phyloP scores from a whole-genome alignment of 192 early-diverging fungal species.

The Coemansia nantahalensis region DNA sequence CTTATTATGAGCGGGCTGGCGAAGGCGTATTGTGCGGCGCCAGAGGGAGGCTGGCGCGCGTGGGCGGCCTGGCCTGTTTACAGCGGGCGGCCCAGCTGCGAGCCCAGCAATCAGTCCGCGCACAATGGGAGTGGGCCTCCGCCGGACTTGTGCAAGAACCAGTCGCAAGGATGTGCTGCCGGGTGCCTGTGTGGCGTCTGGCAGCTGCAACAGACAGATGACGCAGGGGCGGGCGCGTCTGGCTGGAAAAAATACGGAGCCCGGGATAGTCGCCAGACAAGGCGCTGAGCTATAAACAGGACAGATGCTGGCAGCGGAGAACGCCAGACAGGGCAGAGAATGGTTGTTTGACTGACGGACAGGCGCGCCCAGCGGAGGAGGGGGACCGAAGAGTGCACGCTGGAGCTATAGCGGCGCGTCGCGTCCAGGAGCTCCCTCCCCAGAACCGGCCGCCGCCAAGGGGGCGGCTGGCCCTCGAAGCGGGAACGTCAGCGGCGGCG shows the following conservation, averaged over 20 bases:
- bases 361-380: background rate
- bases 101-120: background rate
- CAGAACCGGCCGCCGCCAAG: background rate
- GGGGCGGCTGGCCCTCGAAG: background rate
- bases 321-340: slow-evolving; percentile 12
- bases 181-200: background rate
- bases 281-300: slow-evolving; percentile 7
- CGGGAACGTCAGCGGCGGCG: too few relatives aligned
- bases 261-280: too few relatives aligned
- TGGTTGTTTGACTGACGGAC: slow-evolving; percentile 13
- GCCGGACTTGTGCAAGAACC: slow-evolving; percentile 4
- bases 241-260: too few relatives aligned
- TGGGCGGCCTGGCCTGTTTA: slow-evolving; percentile 1
- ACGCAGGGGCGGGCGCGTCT: too few relatives aligned
- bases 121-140: slow-evolving; percentile 9
- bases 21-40: background rate
- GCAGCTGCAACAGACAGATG: background rate
- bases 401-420: background rate
- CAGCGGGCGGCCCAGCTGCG: slow-evolving; percentile 2
- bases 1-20: slow-evolving; percentile 8
- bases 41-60: slow-evolving; percentile 8
- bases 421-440: background rate
- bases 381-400: background rate
- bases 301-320: background rate
- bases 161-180: too few relatives aligned